Conservation (phyloP, 1,139 yeast genomes). For the Nakaseomyces nivariensis region DNA sequence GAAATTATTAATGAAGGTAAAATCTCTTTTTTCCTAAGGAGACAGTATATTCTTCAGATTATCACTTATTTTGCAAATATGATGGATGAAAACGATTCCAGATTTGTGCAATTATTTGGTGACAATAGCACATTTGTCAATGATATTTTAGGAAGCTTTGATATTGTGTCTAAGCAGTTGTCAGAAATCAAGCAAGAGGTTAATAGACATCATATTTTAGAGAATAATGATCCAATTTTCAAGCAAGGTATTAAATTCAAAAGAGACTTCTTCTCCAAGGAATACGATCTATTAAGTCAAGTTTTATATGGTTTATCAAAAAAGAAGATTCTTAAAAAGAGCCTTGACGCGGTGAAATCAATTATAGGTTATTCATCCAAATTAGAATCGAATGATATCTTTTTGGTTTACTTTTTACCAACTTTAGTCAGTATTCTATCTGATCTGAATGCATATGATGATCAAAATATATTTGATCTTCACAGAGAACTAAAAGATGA, state of each 20-base stretch:
- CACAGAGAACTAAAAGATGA: slow-evolving; percentile 30
- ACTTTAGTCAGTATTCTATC: slow-evolving; percentile 41
- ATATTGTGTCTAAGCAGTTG: slow-evolving; percentile 46
- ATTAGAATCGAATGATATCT: slow-evolving; percentile 49
- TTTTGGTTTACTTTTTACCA: slow-evolving; percentile 58
- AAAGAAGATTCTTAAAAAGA: slow-evolving; percentile 31
- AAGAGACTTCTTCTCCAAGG: slow-evolving; percentile 50
- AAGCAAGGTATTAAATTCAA: slow-evolving; percentile 48
- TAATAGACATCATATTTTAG: slow-evolving; percentile 55
- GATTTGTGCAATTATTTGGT: slow-evolving; percentile 15
- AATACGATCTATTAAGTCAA: slow-evolving; percentile 67
- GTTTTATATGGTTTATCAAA: slow-evolving; percentile 44
- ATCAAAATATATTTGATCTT: slow-evolving; percentile 30
- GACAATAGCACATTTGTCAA: slow-evolving; percentile 29
- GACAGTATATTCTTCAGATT: slow-evolving; percentile 62
- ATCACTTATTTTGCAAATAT: slow-evolving; percentile 46
- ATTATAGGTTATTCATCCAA: slow-evolving; percentile 36
- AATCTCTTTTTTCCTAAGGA: slow-evolving; percentile 58
- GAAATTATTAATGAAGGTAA: slow-evolving; percentile 56
- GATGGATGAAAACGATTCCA: slow-evolving; percentile 16
- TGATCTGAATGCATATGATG: slow-evolving; percentile 26
- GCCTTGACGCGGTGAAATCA: slow-evolving; percentile 32
- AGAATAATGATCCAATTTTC: slow-evolving; percentile 40
- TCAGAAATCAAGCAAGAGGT: slow-evolving; percentile 50
- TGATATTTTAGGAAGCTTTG: slow-evolving; percentile 44